These are phyloP conservation scores for Cordyceps fumosorosea DNA, from an alignment of 2,329 filamentous ascomycete genomes.

Conservation along the genomic window DNA sequence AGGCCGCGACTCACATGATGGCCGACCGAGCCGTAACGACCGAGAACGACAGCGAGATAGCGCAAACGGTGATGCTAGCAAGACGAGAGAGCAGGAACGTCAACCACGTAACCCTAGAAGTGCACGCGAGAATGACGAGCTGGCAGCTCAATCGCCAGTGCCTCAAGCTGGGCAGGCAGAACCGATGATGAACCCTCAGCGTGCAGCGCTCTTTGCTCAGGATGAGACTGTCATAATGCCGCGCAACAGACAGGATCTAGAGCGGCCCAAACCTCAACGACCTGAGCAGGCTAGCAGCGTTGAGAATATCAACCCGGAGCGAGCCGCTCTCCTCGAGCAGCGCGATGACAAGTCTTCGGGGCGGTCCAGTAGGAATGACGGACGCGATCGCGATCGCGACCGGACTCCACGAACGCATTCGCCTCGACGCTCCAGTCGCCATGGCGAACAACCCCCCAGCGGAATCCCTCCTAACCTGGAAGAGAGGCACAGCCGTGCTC, in stretches of 20 bases:
- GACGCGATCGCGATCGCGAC: conserved; percentile 41
- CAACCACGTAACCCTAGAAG: conserved; percentile 24
- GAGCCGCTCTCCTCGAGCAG: conserved; percentile 40
- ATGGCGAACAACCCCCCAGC: conserved; percentile 21
- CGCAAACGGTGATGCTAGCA: not conserved
- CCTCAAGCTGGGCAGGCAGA: conserved; percentile 28
- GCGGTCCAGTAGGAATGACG: conserved; percentile 37
- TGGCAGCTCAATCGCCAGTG: conserved; percentile 22
- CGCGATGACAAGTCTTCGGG: conserved; percentile 26
- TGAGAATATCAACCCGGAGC: conserved; percentile 41
- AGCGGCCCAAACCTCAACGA: conserved; percentile 25
- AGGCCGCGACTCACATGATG: conserved; percentile 32
- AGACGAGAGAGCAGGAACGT: conserved; percentile 25
- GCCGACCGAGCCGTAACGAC: conserved; percentile 17
- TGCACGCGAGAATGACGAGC: conserved; percentile 22
- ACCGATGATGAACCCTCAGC: conserved; percentile 49
- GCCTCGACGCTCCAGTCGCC: conserved; percentile 36
- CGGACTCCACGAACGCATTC: conserved; percentile 39
- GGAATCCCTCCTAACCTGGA: conserved; percentile 35
- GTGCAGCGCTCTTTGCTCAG: conserved; percentile 42
- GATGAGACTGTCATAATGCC: conserved; percentile 23
- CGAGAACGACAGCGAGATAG: conserved; percentile 8
- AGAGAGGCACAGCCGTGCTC: conserved; percentile 39
- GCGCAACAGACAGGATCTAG: conserved; percentile 23
- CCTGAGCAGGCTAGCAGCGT: conserved; percentile 22